These are phyloP conservation scores for Gossypium arboreum DNA, from an alignment of 345 rosid genomes.

Conservation along the genomic window DNA sequence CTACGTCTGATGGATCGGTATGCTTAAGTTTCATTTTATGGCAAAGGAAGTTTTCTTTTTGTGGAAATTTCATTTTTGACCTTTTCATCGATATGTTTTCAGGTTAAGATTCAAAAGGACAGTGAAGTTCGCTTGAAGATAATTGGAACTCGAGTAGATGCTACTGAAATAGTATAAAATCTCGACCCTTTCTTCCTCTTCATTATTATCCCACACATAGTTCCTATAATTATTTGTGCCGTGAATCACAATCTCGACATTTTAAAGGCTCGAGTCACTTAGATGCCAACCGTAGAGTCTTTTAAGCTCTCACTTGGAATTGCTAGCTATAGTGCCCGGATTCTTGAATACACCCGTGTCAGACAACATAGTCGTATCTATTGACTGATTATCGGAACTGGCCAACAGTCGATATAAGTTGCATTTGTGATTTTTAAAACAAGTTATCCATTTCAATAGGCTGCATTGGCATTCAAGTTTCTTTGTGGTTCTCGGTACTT, in stretches of 20 bases:
- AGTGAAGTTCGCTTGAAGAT: conserved; percentile 93
- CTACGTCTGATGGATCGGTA: conserved; percentile 90
- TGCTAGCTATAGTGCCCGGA: no score
- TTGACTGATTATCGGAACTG: background rate
- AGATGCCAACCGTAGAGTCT: no score
- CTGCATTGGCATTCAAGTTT: background rate
- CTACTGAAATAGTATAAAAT: conserved; percentile 71
- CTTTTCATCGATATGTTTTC: conserved; percentile 11
- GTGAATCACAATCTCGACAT: background rate
- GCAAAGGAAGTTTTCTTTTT: background rate
- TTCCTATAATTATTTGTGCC: background rate
- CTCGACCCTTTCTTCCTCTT: background rate
- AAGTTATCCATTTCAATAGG: background rate
- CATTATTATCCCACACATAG: background rate
- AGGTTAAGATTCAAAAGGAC: conserved; percentile 94
- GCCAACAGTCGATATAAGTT: background rate
- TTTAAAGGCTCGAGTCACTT: no score
- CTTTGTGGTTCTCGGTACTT: background rate
- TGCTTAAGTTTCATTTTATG: conserved; percentile 14
- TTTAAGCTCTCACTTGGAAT: no score
- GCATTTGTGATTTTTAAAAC: background rate
- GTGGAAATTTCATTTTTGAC: conserved; percentile 1
- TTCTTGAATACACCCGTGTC: background rate
- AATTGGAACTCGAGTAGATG: conserved; percentile 91
- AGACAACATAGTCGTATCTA: background rate